phyloP scores from a whole-genome alignment of 805 yeast genomes.

The Pichia rugopelliculosa region DNA sequence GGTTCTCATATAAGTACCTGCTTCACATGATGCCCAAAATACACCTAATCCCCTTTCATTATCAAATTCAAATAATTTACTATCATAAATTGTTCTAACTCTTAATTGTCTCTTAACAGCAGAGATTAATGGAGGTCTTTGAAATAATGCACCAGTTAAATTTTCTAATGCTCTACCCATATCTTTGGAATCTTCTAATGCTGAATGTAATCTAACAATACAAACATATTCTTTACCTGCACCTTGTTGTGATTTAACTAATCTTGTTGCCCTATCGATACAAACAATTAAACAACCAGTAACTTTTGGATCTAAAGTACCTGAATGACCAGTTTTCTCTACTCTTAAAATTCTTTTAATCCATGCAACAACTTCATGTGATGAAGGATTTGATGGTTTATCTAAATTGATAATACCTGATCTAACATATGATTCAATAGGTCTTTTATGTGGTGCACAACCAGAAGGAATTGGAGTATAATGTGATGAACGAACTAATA shows the following conservation, averaged over 20 bases:
- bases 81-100: constrained; percentile 95
- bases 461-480: constrained; percentile 97
- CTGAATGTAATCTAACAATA: constrained; percentile 92
- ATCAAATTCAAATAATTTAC: constrained; percentile 92
- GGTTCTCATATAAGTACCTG: constrained; percentile 99
- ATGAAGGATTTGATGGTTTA: constrained; percentile 96
- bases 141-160: constrained; percentile 97
- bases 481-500: constrained; percentile 92
- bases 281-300: constrained; percentile 98
- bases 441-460: constrained; percentile 90
- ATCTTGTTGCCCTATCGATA: constrained; percentile 95
- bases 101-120: constrained; percentile 99
- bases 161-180: constrained; percentile 84
- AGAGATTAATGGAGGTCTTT: constrained; percentile 97
- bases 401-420: constrained; percentile 97
- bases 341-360: constrained; percentile 89
- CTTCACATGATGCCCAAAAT: constrained; percentile 99
- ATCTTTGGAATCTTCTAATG: constrained; percentile 79
- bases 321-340: constrained; percentile 98
- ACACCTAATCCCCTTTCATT: constrained; percentile 95
- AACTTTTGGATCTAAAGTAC: constrained; percentile 94
- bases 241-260: constrained; percentile 98
- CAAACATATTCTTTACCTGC: constrained; percentile 99
- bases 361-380: constrained; percentile 99
- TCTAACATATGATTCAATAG: constrained; percentile 78